Conservation (phyloP, 768 basidiomycete genomes). For the Flagelloscypha sp. region DNA sequence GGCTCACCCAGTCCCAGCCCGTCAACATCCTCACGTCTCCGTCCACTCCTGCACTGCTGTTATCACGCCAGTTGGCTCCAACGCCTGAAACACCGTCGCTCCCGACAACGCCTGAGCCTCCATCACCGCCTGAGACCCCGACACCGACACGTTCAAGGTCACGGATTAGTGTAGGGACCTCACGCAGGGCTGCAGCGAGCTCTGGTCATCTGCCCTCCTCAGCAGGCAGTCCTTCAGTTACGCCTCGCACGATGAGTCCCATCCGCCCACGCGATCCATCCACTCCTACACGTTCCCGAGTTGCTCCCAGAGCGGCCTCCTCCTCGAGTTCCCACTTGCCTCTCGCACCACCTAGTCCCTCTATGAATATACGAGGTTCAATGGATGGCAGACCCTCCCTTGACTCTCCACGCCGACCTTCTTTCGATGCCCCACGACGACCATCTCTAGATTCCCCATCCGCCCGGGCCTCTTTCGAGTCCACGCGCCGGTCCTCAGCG, state of each 20-base stretch:
- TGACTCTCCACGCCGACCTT: constrained; percentile 26
- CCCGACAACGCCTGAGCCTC: constrained; percentile 28
- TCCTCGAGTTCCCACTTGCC: constrained; percentile 43
- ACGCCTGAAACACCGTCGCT: constrained; percentile 28
- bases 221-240: no score
- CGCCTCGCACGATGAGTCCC: constrained; percentile 32
- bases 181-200: no score
- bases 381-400: constrained; percentile 17
- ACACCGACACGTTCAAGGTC: no score
- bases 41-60: no score
- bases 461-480: no score
- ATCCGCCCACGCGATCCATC: constrained; percentile 36
- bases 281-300: constrained; percentile 28
- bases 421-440: constrained; percentile 28
- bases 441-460: constrained; percentile 19
- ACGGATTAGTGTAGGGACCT: no score
- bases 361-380: constrained; percentile 14
- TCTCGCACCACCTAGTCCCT: constrained; percentile 20
- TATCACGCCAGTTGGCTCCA: no score
- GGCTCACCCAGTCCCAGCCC: no score
- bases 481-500: constrained; percentile 14
- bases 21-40: no score
- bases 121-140: constrained; percentile 41
- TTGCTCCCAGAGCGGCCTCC: constrained; percentile 40
- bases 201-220: no score